Evolutionary conservation across 176 grass and related monocot species (phyloP).

Genomic region (Aegilops longissima): DNA sequence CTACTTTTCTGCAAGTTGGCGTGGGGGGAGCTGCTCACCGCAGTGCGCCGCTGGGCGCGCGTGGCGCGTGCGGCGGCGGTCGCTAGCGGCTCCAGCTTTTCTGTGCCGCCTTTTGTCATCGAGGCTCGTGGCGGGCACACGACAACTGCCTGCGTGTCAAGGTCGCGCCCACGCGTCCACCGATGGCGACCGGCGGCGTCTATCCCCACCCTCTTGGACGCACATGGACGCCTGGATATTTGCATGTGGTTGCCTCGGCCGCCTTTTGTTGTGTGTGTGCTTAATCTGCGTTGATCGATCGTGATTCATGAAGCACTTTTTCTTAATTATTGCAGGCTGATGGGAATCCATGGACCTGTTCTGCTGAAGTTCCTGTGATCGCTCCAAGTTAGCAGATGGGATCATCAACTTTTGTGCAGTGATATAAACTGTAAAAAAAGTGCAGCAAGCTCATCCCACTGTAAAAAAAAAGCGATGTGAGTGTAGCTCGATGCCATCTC

Average conservation of each 20-base stretch:
- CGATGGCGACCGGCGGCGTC: not conserved
- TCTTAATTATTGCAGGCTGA: not conserved
- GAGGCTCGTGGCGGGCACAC: slow-evolving; percentile 33
- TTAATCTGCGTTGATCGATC: not conserved
- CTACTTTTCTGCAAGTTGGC: not conserved
- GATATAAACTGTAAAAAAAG: no score
- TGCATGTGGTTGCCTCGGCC: not conserved
- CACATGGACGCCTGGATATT: not conserved
- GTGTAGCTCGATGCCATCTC: no score
- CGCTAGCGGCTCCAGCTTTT: not conserved
- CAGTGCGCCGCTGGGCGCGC: not conserved
- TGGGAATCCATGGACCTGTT: not conserved
- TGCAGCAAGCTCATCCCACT: no score
- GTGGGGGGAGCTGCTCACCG: not conserved
- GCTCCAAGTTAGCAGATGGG: no score
- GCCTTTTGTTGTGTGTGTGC: not conserved
- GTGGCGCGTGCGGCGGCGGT: not conserved
- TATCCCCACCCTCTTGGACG: not conserved
- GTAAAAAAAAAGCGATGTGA: no score
- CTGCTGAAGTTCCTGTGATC: no score
- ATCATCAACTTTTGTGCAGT: no score
- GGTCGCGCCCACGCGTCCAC: not conserved
- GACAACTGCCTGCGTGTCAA: not conserved
- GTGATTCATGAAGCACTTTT: not conserved
- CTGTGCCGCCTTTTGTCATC: not conserved